phyloP scores from a whole-genome alignment of 257 asterid species.

The Ilex aquifolium region DNA sequence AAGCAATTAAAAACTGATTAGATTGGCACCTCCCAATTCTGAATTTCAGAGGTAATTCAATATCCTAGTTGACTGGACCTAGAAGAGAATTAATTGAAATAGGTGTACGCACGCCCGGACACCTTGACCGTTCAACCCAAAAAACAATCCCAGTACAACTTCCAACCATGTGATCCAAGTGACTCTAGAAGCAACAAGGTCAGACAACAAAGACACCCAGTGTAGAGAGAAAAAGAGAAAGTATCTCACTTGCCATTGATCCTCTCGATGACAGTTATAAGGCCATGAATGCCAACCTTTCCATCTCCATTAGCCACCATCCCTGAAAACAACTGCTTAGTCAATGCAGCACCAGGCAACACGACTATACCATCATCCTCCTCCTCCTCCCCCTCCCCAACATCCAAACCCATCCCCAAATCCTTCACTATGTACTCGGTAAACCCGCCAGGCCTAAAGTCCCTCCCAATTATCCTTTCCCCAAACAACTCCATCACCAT shows the following conservation, averaged over 20 bases:
- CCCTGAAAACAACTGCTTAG: conserved; percentile 65
- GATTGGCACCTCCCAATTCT: too few relatives aligned
- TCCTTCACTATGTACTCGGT: conserved; percentile 92
- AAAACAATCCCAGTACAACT: too few relatives aligned
- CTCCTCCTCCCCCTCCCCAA: conserved; percentile 31
- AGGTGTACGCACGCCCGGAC: too few relatives aligned
- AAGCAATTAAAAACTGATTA: too few relatives aligned
- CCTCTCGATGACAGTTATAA: conserved; percentile 66
- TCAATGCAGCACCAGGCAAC: conserved; percentile 76
- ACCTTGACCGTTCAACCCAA: too few relatives aligned
- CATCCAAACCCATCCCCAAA: conserved; percentile 77
- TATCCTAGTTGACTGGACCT: too few relatives aligned
- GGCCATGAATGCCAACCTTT: conserved; percentile 68
- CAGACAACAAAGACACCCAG: too few relatives aligned
- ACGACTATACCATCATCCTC: conserved; percentile 42
- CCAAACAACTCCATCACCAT: conserved; percentile 85
- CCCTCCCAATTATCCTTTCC: conserved; percentile 69
- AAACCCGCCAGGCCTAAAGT: conserved; percentile 72
- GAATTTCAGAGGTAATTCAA: too few relatives aligned
- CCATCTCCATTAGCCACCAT: conserved; percentile 93
- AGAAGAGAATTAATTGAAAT: too few relatives aligned
- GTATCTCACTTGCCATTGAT: conserved; percentile 40
- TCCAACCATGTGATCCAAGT: too few relatives aligned
- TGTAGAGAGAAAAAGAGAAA: too few relatives aligned
- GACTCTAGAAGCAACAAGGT: too few relatives aligned